These are phyloP conservation scores for Ascochyta viciae-villosae DNA, from an alignment of 2,329 filamentous ascomycete species.

Conservation along the genomic window DNA sequence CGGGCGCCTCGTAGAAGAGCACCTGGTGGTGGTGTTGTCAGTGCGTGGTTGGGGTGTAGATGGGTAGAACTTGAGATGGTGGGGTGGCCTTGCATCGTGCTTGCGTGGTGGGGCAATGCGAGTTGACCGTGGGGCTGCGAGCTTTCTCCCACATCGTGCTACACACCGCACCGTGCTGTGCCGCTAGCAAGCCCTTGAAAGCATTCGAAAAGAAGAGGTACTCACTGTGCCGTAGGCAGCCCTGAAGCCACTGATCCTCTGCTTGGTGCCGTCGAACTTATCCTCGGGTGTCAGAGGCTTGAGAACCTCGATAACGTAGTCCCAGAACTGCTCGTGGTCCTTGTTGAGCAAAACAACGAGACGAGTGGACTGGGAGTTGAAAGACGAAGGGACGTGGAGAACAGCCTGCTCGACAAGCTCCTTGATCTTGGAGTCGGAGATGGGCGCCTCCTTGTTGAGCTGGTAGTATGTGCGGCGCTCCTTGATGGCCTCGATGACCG, in stretches of 20 bases:
- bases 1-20: slow-evolving; percentile 85
- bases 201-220: slow-evolving; percentile 21
- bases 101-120: slow-evolving; percentile 26
- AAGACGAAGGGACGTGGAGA: slow-evolving; percentile 75
- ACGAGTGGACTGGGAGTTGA: slow-evolving; percentile 88
- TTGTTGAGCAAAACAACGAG: slow-evolving; percentile 78
- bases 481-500: slow-evolving; percentile 66
- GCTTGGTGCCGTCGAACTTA: slow-evolving; percentile 62
- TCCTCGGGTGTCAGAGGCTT: slow-evolving; percentile 73
- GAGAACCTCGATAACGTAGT: slow-evolving; percentile 69
- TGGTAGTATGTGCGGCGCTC: slow-evolving; percentile 73
- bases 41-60: neutral
- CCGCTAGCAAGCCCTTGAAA: neutral
- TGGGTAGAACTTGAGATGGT: neutral
- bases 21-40: slow-evolving; percentile 55
- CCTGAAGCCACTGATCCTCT: slow-evolving; percentile 67
- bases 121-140: slow-evolving; percentile 6
- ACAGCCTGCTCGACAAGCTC: slow-evolving; percentile 68
- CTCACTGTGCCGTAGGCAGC: slow-evolving; percentile 77
- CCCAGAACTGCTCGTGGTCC: slow-evolving; percentile 90
- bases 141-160: slow-evolving; percentile 7
- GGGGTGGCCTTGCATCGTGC: slow-evolving; percentile 8
- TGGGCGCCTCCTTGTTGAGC: slow-evolving; percentile 68
- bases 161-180: neutral
- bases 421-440: slow-evolving; percentile 65